Evolutionary conservation across 2,329 filamentous ascomycete species (phyloP), one percentile per base, ranked within the genome.

Genomic region (Fusarium sp.): DNA sequence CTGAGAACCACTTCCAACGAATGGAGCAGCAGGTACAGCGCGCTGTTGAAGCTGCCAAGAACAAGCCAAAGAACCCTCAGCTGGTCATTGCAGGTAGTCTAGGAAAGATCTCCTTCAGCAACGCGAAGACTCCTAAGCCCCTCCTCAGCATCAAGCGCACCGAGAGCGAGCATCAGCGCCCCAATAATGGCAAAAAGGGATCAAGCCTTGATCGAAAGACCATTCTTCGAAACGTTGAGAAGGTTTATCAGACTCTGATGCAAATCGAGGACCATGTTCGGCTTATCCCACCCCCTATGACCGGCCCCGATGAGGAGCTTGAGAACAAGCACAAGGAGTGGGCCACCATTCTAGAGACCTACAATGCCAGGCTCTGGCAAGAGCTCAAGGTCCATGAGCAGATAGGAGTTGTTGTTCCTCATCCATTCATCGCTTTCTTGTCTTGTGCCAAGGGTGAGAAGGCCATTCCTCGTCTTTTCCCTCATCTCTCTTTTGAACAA

Each of bases 11-110:
- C 80, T 94, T 98, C 85, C 96, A 98, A 82, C 92, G 96, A 62
- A 99, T 99, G 96, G 96, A 99, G 83, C 96, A 99, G 83, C 96
- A 99, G 83, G 97, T 99, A 18, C 96, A 98, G 81, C 92, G 96
- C 64, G 96, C 96, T 30, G 96, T 99, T 1, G 96, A 99, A 80
- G 96, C 96, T 2, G 96, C 96, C 59, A 99, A 98, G 85, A 94
- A 95, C 68, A 96, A 97, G 83, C 96, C 96, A 18, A 99, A 99
- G 87, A 98, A 97, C 80, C 97, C 97, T 79, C 95, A 98, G 81
- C 88, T 99, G 14, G 95, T 98, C 26, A 96, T 99, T 67, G 96
- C 98, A 80, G 96, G 96, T 32, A 98, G 95, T 79, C 85, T 99
- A 56, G 96, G 96, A 75, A 99, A 98, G 86, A 99, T 99, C 66